These are phyloP conservation scores for Seminavis robusta DNA, from an alignment of 108 stramenopile genomes.

Conservation along the genomic window DNA sequence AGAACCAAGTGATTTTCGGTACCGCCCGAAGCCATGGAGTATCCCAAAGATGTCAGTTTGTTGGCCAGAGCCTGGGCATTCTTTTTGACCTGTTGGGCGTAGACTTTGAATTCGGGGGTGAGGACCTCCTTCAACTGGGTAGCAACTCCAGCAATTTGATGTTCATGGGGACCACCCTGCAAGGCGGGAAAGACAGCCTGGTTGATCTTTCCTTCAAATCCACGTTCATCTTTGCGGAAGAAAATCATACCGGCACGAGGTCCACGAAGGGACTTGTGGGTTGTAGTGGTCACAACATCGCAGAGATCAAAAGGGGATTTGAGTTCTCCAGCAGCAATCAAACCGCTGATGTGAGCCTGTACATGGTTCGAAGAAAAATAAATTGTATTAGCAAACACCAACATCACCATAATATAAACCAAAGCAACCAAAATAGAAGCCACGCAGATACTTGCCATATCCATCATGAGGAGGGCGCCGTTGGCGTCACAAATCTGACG, in stretches of 20 bases:
- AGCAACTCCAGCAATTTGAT: slow-evolving; percentile 99
- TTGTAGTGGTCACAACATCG: slow-evolving; percentile 99
- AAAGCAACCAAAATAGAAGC: no score
- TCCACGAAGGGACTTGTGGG: slow-evolving; percentile 99
- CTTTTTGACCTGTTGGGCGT: slow-evolving; percentile 89
- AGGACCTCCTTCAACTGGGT: slow-evolving; percentile 97
- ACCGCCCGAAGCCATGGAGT: slow-evolving; percentile 95
- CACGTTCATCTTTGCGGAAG: slow-evolving; percentile 97
- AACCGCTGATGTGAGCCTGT: slow-evolving; percentile 97
- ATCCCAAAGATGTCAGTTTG: slow-evolving; percentile 84
- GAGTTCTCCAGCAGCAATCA: slow-evolving; percentile 94
- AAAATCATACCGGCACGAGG: slow-evolving; percentile 99
- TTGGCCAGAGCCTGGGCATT: slow-evolving; percentile 92
- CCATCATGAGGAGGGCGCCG: slow-evolving; percentile 96
- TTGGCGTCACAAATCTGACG: slow-evolving; percentile 98
- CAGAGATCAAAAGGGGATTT: slow-evolving; percentile 92
- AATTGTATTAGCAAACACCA: no score
- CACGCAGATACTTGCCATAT: no score
- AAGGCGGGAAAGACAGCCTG: slow-evolving; percentile 99
- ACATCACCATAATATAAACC: no score
- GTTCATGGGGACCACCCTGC: slow-evolving; percentile 99
- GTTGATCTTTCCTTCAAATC: slow-evolving; percentile 93
- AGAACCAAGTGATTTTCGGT: slow-evolving; percentile 99
- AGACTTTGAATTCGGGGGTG: slow-evolving; percentile 95
- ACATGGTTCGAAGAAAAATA: no score